Base-by-base conservation (phyloP, 345 rosid species). In the thale cress (Arabidopsis thaliana) region DNA sequence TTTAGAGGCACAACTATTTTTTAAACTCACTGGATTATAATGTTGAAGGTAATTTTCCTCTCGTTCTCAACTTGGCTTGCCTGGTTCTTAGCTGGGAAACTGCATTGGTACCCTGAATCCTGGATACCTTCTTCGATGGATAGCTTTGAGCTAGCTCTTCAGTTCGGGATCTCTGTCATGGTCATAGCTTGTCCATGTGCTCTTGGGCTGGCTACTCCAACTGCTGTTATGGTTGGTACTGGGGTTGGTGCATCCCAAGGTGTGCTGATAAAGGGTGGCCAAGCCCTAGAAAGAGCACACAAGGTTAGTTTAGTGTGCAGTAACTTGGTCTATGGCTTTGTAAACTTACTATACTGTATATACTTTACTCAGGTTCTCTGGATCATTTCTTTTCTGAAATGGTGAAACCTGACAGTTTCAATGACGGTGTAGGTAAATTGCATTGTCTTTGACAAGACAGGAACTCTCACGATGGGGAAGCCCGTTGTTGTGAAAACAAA, bases 161-260 rank as follows among this genome's bases (percentile, higher is more conserved):
- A 94, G 77, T 91, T 94, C n/a, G 99, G 99, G 46, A 94, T 94
- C 73, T 90, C 99, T 20, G 99, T 94, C 25, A 90, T 94, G 96
- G 99, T 94, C 75, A 91, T 94, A 57, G 99, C 99, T 37, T 94
- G 99, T 66, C 99, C 97, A 23, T 94, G 99, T 74, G 97, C 99
- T 71, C 85, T 94, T 10, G 97, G 97, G 8, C 84, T 94, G 10
- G 99, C 99, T n/a, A 94, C 99, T 58, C 97, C 99, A 22, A 94
- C 99, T 0, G 99, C 99, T 70, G 97, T 94, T 60, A 94, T 94
- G 99, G 99, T 94, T 42, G 99, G 97, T 20, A 91, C 99, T 4
- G 99, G 99, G 45, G 97, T 91, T 41, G 97, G 99, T 59, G 99
- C 99, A 56, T 94, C 99, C 37, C 96, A 84, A 75, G 99, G 99